These are phyloP conservation scores for Przewalskia tangutica DNA, from an alignment of 257 asterid genomes.

Conservation along the genomic window DNA sequence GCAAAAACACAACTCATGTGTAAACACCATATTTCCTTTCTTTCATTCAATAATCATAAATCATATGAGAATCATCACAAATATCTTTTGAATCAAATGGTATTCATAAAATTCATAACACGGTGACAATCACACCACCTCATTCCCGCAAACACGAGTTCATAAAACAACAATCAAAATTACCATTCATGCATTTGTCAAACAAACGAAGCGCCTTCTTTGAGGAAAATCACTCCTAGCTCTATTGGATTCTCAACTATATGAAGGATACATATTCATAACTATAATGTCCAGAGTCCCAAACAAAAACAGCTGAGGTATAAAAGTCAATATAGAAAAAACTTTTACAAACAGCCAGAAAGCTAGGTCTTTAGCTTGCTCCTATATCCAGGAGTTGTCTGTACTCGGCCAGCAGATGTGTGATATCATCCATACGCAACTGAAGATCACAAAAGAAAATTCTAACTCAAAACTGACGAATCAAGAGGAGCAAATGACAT, in stretches of 20 bases:
- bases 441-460: slow-evolving; percentile 20
- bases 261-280: neutral
- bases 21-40: too few species aligned
- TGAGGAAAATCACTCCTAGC: too few species aligned
- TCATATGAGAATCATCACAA: too few species aligned
- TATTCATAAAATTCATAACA: too few species aligned
- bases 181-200: too few species aligned
- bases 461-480: neutral
- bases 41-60: too few species aligned
- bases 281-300: neutral
- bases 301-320: neutral
- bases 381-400: slow-evolving; percentile 31
- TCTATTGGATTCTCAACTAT: neutral
- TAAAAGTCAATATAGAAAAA: neutral
- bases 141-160: too few species aligned
- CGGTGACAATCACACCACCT: too few species aligned
- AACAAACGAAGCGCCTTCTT: too few species aligned
- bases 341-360: neutral
- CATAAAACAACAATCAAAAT: too few species aligned
- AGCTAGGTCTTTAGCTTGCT: slow-evolving; percentile 11
- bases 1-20: too few species aligned
- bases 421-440: slow-evolving; percentile 71
- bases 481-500: neutral
- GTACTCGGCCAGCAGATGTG: slow-evolving; percentile 63
- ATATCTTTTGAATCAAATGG: too few species aligned